Percentiles rank a stretch among this genome's conserved stretches.
Evolutionary conservation across 2,329 filamentous ascomycete genomes (phyloP).

Genomic region (Talaromyces sp.): DNA sequence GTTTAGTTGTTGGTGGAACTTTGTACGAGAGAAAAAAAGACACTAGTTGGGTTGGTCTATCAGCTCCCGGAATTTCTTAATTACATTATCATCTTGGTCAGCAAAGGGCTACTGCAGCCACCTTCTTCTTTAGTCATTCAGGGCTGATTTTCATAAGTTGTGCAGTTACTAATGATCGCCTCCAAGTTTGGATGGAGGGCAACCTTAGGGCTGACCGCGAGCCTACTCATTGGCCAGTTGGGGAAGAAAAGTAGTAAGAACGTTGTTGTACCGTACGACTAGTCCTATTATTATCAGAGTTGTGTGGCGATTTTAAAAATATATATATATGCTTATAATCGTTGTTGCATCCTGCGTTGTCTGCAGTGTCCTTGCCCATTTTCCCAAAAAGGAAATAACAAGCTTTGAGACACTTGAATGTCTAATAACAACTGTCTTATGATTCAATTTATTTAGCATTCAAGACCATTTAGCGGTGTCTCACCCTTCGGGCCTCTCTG

Average conservation of each 20-base stretch:
- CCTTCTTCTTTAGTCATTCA: background rate
- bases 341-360: background rate
- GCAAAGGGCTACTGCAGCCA: background rate
- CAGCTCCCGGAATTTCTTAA: background rate
- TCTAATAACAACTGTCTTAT: background rate
- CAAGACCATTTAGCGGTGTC: background rate
- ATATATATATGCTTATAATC: too few species aligned
- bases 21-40: background rate
- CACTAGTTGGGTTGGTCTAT: background rate
- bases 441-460: background rate
- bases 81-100: background rate
- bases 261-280: background rate
- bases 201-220: background rate
- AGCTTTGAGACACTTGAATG: background rate
- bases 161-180: background rate
- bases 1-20: background rate
- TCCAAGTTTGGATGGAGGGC: background rate
- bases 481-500: background rate
- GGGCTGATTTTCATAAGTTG: background rate
- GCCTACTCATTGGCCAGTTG: background rate
- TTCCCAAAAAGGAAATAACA: background rate
- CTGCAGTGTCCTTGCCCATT: background rate
- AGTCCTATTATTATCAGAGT: background rate
- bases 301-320: too few species aligned
- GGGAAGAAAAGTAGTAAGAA: too few species aligned